A percentile compares a stretch with the other conserved stretches of the same genome.
phyloP scores from a whole-genome alignment of 148 eudicot genomes.

The Cornus kousa region DNA sequence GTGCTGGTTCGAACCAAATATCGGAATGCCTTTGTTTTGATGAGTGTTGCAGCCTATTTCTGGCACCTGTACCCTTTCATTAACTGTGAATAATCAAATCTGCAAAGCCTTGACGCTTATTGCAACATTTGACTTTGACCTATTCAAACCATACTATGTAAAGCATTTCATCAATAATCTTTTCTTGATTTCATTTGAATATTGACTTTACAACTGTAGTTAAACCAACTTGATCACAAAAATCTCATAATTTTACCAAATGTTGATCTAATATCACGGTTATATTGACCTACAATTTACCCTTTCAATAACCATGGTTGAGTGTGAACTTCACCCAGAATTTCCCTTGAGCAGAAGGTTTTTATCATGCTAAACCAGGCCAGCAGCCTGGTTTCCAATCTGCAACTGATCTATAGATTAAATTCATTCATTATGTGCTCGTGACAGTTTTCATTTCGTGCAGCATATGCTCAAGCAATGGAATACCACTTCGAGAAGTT shows the following conservation, averaged over 20 bases:
- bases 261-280: no score
- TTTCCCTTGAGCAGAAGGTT: no score
- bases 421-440: background rate
- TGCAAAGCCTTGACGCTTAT: background rate
- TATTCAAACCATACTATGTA: background rate
- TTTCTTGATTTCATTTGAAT: no score
- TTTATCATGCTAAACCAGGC: no score
- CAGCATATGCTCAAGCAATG: conserved; percentile 68
- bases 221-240: background rate
- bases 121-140: background rate
- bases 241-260: no score
- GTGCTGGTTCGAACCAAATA: background rate
- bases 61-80: background rate
- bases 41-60: background rate
- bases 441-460: conserved; percentile 19
- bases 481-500: conserved; percentile 77
- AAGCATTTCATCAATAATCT: background rate
- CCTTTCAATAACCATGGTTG: no score
- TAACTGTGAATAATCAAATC: background rate
- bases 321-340: no score
- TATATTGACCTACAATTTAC: no score
- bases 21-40: background rate
- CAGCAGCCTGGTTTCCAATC: background rate
- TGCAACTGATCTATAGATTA: background rate
- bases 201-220: no score